Evolutionary conservation across 768 basidiomycete genomes (phyloP).

Genomic region (Tephrocybe sp.): DNA sequence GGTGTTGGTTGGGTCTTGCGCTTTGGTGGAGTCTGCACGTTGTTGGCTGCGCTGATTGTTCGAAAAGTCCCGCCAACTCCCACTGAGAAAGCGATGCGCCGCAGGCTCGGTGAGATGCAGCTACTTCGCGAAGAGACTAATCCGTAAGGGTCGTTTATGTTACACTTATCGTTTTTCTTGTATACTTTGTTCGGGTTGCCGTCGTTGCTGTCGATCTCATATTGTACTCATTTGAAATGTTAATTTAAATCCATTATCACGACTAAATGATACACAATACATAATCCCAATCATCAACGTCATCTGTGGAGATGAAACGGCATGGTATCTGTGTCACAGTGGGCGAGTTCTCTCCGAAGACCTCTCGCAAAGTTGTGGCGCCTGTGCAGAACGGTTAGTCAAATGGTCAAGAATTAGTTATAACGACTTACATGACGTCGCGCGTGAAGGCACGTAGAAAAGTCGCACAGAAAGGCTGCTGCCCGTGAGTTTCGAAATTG

Average conservation of each 20-base stretch:
- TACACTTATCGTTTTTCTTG: slow-evolving; percentile 6
- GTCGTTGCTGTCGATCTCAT: slow-evolving; percentile 3
- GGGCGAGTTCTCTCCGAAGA: slow-evolving; percentile 30
- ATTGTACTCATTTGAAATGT: slow-evolving; percentile 9
- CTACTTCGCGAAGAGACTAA: slow-evolving; percentile 62
- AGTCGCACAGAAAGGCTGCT: slow-evolving; percentile 41
- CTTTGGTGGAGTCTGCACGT: slow-evolving; percentile 85
- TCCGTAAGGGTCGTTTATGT: slow-evolving; percentile 31
- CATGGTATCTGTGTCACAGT: slow-evolving; percentile 55
- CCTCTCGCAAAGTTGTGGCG: slow-evolving; percentile 16
- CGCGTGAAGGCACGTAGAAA: slow-evolving; percentile 38
- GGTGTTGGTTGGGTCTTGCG: slow-evolving; percentile 94
- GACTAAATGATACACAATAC: slow-evolving; percentile 47
- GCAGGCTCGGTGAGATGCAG: slow-evolving; percentile 78
- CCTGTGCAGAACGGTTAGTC: slow-evolving; percentile 15
- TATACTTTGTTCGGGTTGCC: slow-evolving; percentile 4
- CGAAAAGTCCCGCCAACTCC: slow-evolving; percentile 86
- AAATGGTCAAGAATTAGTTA: background rate
- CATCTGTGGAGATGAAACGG: slow-evolving; percentile 42
- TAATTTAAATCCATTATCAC: slow-evolving; percentile 17
- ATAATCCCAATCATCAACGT: slow-evolving; percentile 52
- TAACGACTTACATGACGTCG: slow-evolving; percentile 28
- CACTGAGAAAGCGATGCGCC: slow-evolving; percentile 88
- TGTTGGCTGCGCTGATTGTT: slow-evolving; percentile 79
- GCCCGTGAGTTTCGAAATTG: background rate